These are phyloP conservation scores for Avena insularis DNA, from an alignment of 176 grass and related monocot genomes.

Conservation along the genomic window DNA sequence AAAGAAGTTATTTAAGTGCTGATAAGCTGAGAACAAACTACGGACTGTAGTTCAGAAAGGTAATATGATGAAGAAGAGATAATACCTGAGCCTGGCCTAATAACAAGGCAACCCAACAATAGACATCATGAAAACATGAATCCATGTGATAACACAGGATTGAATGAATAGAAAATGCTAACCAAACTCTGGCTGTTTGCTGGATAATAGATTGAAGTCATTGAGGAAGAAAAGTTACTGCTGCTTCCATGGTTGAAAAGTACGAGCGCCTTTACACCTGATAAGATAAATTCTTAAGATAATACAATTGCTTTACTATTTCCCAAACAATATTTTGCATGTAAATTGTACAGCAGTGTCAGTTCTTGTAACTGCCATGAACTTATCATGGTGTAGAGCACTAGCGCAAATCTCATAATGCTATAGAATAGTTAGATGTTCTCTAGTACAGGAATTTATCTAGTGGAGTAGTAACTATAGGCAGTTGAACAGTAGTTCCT, in stretches of 20 bases:
- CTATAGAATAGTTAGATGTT: not conserved
- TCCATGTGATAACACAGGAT: not conserved
- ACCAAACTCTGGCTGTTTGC: not conserved
- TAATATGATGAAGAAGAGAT: not conserved
- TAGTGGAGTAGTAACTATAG: not conserved
- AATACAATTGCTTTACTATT: not conserved
- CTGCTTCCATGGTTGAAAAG: constrained; percentile 6
- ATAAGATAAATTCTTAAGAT: constrained; percentile 14
- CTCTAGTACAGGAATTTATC: not conserved
- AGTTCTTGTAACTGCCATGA: not conserved
- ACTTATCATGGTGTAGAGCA: not conserved
- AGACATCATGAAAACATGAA: not conserved
- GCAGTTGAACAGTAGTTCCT: not conserved
- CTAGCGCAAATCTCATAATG: not conserved
- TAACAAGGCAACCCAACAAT: not conserved
- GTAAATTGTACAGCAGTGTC: not conserved
- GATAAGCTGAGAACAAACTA: constrained; percentile 1
- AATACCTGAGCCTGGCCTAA: not conserved
- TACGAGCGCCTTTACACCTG: not conserved
- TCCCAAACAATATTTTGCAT: not conserved
- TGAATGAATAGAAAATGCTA: not conserved
- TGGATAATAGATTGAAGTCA: not conserved
- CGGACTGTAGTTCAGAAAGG: not conserved
- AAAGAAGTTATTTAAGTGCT: not conserved
- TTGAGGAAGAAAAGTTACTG: constrained; percentile 1